Evolutionary conservation across 1,139 yeast species (phyloP).

Genomic region (Taphrina populina): DNA sequence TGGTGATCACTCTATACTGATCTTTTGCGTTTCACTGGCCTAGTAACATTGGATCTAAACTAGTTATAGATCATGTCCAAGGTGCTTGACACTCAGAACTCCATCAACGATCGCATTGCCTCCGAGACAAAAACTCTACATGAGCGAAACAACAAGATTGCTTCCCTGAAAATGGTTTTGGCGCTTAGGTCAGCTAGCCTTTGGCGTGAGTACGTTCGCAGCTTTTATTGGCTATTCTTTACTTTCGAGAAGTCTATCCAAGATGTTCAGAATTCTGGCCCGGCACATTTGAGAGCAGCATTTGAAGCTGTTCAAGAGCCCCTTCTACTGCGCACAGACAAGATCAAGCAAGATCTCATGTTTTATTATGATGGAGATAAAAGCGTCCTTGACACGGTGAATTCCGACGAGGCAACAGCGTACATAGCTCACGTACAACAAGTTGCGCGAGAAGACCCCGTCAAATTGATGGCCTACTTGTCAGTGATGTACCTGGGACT

Average conservation of each 20-base stretch:
- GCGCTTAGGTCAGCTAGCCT: conserved; percentile 74
- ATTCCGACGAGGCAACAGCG: conserved; percentile 60
- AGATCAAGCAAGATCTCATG: conserved; percentile 61
- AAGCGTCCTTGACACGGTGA: conserved; percentile 53
- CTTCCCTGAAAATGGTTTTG: conserved; percentile 67
- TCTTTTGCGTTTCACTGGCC: too few species aligned
- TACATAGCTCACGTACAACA: conserved; percentile 61
- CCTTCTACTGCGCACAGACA: conserved; percentile 62
- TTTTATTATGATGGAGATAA: conserved; percentile 64
- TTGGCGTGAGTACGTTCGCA: conserved; percentile 69
- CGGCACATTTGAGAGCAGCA: conserved; percentile 51
- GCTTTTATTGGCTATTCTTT: conserved; percentile 72
- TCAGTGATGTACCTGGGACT: conserved; percentile 83
- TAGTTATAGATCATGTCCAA: conserved; percentile 1
- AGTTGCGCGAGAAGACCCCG: conserved; percentile 62
- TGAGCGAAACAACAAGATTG: conserved; percentile 65
- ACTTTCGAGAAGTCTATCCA: conserved; percentile 57
- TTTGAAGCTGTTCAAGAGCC: conserved; percentile 56
- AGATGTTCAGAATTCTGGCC: conserved; percentile 40
- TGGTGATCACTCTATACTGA: too few species aligned
- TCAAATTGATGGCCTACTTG: conserved; percentile 73
- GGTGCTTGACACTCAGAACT: neutral
- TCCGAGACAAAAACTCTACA: conserved; percentile 52
- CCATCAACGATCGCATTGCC: conserved; percentile 48
- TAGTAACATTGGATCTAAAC: too few species aligned